Conservation (phyloP, 352 stramenopile species). For the Globisporangium canariense region DNA sequence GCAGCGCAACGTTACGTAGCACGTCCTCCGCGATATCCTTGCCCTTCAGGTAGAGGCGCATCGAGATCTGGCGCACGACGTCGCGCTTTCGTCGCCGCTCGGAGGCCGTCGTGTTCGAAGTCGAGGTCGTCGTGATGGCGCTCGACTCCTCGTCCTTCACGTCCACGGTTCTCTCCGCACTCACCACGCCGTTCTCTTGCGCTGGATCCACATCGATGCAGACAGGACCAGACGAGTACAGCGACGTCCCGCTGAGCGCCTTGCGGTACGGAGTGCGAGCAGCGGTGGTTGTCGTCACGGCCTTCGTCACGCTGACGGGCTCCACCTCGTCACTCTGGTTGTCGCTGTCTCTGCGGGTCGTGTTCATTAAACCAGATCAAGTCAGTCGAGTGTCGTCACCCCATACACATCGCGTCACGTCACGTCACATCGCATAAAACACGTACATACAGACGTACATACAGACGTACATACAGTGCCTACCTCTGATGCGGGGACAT, state of each 20-base stretch:
- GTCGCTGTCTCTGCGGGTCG: slow-evolving; percentile 6
- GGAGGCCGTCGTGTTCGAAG: not conserved
- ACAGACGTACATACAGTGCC: slow-evolving; percentile 5
- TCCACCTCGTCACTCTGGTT: slow-evolving; percentile 12
- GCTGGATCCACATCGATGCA: slow-evolving; percentile 7
- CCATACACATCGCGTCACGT: not conserved
- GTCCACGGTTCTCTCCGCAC: slow-evolving; percentile 5
- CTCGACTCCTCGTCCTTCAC: slow-evolving; percentile 11
- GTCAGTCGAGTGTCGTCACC: not conserved
- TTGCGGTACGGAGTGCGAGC: slow-evolving; percentile 8
- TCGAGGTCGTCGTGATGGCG: slow-evolving; percentile 3
- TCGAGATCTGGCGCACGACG: slow-evolving; percentile 71
- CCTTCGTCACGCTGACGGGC: not conserved
- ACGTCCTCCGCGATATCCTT: slow-evolving; percentile 63
- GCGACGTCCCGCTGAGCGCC: slow-evolving; percentile 4
- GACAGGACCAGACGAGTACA: slow-evolving; percentile 7
- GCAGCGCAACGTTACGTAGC: slow-evolving; percentile 53
- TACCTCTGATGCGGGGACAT: slow-evolving; percentile 53
- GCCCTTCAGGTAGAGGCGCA: slow-evolving; percentile 73
- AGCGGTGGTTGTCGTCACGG: not conserved
- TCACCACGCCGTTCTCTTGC: slow-evolving; percentile 6
- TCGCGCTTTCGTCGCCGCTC: slow-evolving; percentile 50
- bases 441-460: not conserved
- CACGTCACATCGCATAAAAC: too few species aligned
- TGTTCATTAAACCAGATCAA: not conserved